These are phyloP conservation scores for Cucurbita ficifolia DNA, from an alignment of 306 rosid genomes.

Conservation along the genomic window DNA sequence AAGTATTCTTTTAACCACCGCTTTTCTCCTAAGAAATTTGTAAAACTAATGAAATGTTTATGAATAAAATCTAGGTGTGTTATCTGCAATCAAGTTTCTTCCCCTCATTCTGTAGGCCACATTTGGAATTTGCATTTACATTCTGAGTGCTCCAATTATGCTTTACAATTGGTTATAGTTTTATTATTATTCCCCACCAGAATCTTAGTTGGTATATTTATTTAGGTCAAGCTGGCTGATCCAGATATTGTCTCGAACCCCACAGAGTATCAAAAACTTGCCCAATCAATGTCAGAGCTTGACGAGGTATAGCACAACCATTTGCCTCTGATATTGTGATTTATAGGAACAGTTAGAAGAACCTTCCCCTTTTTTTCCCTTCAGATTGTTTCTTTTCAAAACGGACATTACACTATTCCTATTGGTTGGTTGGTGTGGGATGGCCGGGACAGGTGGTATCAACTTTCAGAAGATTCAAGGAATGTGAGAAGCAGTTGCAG, in stretches of 20 bases:
- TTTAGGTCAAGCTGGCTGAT: slow-evolving; percentile 86
- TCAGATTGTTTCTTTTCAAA: background rate
- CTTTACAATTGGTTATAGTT: background rate
- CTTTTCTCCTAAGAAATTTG: background rate
- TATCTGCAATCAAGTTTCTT: background rate
- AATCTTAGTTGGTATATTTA: background rate
- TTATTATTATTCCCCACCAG: background rate
- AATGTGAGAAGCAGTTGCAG: slow-evolving; percentile 64
- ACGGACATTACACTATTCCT: background rate
- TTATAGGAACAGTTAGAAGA: background rate
- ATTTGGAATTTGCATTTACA: background rate
- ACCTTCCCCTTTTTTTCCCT: background rate
- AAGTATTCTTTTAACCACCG: background rate
- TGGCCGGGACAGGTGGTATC: slow-evolving; percentile 53
- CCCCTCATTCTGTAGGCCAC: background rate
- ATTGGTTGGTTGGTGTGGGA: slow-evolving; percentile 4
- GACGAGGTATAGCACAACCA: slow-evolving; percentile 40
- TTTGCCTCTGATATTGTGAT: background rate
- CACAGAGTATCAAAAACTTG: slow-evolving; percentile 78
- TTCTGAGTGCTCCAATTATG: background rate
- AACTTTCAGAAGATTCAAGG: slow-evolving; percentile 51
- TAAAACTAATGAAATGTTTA: background rate
- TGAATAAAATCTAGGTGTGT: background rate
- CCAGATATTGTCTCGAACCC: slow-evolving; percentile 76
- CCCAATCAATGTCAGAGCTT: slow-evolving; percentile 87